Percentiles rank a stretch among this genome's conserved stretches.
phyloP scores from a whole-genome alignment of 768 basidiomycete species.

The Leccinum sublutescens region DNA sequence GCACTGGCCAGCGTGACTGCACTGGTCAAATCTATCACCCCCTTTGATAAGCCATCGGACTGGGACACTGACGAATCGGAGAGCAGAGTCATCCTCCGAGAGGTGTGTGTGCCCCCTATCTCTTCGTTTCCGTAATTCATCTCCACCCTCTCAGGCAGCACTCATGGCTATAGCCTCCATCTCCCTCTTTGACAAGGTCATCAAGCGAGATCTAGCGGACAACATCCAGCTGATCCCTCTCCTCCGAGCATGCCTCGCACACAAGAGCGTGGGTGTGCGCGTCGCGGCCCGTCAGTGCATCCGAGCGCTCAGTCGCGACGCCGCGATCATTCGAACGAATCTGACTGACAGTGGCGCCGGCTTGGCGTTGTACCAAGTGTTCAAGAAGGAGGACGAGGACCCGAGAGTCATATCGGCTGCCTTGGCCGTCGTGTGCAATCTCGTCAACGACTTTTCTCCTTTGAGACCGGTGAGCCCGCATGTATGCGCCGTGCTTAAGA shows the following conservation, averaged over 20 bases:
- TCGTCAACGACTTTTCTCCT: constrained; percentile 85
- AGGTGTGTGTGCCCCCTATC: constrained; percentile 41
- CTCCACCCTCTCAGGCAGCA: constrained; percentile 47
- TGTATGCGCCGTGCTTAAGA: not conserved
- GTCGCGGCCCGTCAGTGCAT: constrained; percentile 87
- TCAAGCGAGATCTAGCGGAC: constrained; percentile 67
- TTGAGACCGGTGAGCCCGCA: constrained; percentile 53
- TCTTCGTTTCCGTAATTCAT: not conserved
- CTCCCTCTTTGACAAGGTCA: constrained; percentile 67
- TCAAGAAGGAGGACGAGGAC: constrained; percentile 60
- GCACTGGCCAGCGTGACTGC: constrained; percentile 54
- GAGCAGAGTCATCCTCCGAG: constrained; percentile 52
- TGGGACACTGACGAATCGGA: constrained; percentile 75
- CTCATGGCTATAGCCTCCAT: constrained; percentile 75
- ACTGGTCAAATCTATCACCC: constrained; percentile 55
- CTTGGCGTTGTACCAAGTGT: constrained; percentile 61
- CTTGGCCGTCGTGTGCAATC: constrained; percentile 76
- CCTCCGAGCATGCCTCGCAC: constrained; percentile 53
- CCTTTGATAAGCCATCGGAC: constrained; percentile 42
- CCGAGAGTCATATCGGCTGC: constrained; percentile 69
- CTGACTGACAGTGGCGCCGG: constrained; percentile 83
- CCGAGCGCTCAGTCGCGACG: constrained; percentile 74
- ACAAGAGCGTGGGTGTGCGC: constrained; percentile 70
- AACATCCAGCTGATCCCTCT: constrained; percentile 52
- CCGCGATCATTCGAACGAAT: constrained; percentile 79